Conservation (phyloP, 305 asterid species). For the Fraxinus ornus region DNA sequence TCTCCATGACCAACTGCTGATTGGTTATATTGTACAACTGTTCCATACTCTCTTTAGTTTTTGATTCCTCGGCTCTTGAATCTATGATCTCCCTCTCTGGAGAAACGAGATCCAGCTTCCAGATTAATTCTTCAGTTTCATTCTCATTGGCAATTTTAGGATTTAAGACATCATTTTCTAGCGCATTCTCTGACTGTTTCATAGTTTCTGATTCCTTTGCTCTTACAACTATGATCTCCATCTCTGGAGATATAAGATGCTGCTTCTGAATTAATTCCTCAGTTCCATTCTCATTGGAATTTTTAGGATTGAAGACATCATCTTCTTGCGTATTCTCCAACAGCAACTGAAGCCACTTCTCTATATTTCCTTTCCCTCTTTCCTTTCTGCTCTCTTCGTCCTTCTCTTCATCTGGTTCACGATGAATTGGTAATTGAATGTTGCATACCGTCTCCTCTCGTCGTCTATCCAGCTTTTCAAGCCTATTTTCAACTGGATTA, state of each 20-base stretch:
- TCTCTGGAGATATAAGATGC: constrained; percentile 28
- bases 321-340: constrained; percentile 49
- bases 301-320: constrained; percentile 25
- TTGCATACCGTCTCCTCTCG: constrained; percentile 44
- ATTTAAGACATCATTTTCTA: constrained; percentile 26
- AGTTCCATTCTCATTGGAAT: constrained; percentile 25
- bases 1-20: neutral
- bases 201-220: neutral
- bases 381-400: constrained; percentile 76
- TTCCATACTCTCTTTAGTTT: neutral
- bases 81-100: neutral
- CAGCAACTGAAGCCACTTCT: constrained; percentile 84
- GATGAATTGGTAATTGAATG: constrained; percentile 47
- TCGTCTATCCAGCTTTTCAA: constrained; percentile 39
- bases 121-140: constrained; percentile 33
- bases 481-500: constrained; percentile 46
- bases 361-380: constrained; percentile 90
- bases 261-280: constrained; percentile 45
- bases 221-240: neutral
- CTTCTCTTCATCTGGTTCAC: constrained; percentile 53
- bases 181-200: constrained; percentile 34
- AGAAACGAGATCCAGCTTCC: constrained; percentile 45
- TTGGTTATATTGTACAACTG: constrained; percentile 17
- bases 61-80: neutral
- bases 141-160: constrained; percentile 28